These are phyloP conservation scores for Fusarium sp. DNA, from an alignment of 2,329 filamentous ascomycete species.

Conservation along the genomic window DNA sequence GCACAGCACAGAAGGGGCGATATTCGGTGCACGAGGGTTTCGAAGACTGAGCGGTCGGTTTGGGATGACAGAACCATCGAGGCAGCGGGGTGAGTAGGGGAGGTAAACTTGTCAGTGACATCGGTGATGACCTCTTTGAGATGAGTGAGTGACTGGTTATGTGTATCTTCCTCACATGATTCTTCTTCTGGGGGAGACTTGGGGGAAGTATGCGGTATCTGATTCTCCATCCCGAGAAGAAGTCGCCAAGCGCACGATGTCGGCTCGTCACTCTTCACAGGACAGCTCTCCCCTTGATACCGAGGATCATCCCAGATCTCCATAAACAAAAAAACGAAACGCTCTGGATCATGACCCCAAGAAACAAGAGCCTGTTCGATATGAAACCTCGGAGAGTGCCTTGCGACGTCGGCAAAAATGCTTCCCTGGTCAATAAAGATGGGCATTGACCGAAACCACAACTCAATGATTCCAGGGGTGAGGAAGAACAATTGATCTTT, in stretches of 20 bases:
- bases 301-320: neutral
- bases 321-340: neutral
- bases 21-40: neutral
- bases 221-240: neutral
- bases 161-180: neutral
- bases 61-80: neutral
- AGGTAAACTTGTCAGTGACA: neutral
- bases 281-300: rapidly evolving
- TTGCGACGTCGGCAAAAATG: rapidly evolving
- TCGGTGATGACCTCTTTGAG: neutral
- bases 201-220: neutral
- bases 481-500: neutral
- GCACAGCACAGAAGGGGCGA: neutral
- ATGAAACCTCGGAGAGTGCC: neutral
- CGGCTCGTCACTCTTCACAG: neutral
- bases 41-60: neutral
- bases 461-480: rapidly evolving
- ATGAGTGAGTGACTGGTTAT: neutral
- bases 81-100: neutral
- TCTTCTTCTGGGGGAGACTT: neutral
- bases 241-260: neutral
- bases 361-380: neutral
- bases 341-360: neutral
- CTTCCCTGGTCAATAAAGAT: neutral
- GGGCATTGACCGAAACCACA: neutral